A percentile compares a stretch with the other conserved stretches of the same genome.
Conservation (phyloP, 805 yeast genomes). For the Diddensiella transvaalensis region DNA sequence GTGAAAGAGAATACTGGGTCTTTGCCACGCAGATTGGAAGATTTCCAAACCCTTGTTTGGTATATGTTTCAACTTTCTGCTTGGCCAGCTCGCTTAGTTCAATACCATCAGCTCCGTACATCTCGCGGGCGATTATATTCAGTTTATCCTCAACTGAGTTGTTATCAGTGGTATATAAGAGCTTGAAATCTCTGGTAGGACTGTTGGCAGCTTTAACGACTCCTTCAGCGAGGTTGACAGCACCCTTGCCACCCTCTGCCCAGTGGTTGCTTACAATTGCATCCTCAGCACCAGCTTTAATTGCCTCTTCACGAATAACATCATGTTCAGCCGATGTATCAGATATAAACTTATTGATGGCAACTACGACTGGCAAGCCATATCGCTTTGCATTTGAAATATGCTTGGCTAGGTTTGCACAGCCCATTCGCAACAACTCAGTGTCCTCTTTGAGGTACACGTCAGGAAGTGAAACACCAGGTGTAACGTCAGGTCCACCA, state of each 20-base stretch:
- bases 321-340: conserved; percentile 80
- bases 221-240: conserved; percentile 76
- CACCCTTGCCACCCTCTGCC: conserved; percentile 94
- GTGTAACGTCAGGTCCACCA: conserved; percentile 95
- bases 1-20: conserved; percentile 94
- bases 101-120: conserved; percentile 89
- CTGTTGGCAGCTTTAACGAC: conserved; percentile 57
- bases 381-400: conserved; percentile 78
- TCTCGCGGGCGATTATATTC: conserved; percentile 69
- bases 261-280: conserved; percentile 92
- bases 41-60: conserved; percentile 82
- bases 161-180: conserved; percentile 63
- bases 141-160: conserved; percentile 77
- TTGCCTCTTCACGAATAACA: conserved; percentile 72
- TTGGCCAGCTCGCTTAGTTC: conserved; percentile 81
- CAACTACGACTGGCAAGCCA: conserved; percentile 91
- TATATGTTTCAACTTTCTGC: conserved; percentile 74
- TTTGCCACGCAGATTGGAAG: conserved; percentile 96
- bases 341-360: conserved; percentile 81
- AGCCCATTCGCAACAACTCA: conserved; percentile 72
- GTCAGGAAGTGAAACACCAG: conserved; percentile 81
- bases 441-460: conserved; percentile 80
- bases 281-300: conserved; percentile 88
- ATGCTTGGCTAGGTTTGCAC: conserved; percentile 86
- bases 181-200: conserved; percentile 46